These are phyloP conservation scores for Laburnicola sp. DNA, from an alignment of 2,329 filamentous ascomycete genomes.

Conservation along the genomic window DNA sequence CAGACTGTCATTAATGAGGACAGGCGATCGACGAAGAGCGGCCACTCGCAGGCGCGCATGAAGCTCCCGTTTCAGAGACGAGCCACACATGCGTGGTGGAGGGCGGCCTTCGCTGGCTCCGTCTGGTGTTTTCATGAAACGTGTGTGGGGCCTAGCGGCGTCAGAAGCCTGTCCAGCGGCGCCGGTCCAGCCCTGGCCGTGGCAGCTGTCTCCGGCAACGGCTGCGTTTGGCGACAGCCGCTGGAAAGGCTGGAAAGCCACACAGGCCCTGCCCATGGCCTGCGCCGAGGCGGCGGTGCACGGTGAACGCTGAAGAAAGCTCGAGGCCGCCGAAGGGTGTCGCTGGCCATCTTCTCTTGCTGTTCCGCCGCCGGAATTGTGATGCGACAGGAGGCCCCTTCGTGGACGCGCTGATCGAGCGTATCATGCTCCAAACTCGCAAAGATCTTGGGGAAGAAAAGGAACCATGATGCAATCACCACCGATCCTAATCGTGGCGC, in stretches of 20 bases:
- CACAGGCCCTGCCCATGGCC: conserved; percentile 23
- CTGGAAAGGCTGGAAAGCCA: conserved; percentile 28
- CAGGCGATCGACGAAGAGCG: conserved; percentile 24
- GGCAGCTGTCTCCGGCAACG: conserved; percentile 26
- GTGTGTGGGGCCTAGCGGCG: conserved; percentile 39
- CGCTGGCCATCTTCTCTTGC: conserved; percentile 5
- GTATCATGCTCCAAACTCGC: background rate
- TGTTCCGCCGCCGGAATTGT: conserved; percentile 18
- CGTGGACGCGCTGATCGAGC: background rate
- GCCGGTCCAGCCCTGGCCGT: conserved; percentile 28
- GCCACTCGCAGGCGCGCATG: conserved; percentile 23
- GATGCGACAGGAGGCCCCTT: conserved; percentile 22
- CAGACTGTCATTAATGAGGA: conserved; percentile 6
- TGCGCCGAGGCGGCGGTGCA: conserved; percentile 8
- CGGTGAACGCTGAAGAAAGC: background rate
- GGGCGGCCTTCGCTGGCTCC: conserved; percentile 23
- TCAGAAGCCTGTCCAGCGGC: conserved; percentile 29
- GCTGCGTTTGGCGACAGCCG: conserved; percentile 14
- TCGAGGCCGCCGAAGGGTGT: background rate
- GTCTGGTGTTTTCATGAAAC: conserved; percentile 41
- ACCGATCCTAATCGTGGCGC: conserved; percentile 23
- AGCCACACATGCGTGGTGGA: conserved; percentile 31
- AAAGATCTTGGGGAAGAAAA: conserved; percentile 6
- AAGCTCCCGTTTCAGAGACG: conserved; percentile 28
- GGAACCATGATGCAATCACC: conserved; percentile 30